Base-by-base conservation (phyloP, 169 alveolate genomes). In the Plasmodium chabaudi region DNA sequence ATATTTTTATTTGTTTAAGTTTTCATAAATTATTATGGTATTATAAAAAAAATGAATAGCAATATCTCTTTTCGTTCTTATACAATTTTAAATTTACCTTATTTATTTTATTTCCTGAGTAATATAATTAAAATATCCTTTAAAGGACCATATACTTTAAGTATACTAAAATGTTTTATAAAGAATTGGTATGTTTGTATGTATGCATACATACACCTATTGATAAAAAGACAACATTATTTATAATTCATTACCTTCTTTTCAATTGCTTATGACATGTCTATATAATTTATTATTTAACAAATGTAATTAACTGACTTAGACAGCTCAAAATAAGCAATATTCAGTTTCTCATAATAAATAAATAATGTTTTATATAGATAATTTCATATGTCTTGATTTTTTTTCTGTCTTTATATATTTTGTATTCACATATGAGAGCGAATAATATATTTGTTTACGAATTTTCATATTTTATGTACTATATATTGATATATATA, bases 111-210 rank as follows among this genome's bases (percentile, higher is more conserved):
- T 65, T 61, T 55, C 56, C 19, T 65, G 67, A 61, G 13, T 39
- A 74, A 74, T 46, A 74, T 47, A 74, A 61, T 9, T 61, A 74
- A 7, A 17, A 47, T 60, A 25, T 23, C 64, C 46, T 25, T 13
- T 57, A 57, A 27, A 72, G 61, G 71, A 10, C 46, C 25, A 59
- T 53, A 25, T 12, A 23, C 49, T 42, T 57, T 23, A 63, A 19
- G 59, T 51, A 46, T 77, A 23, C 55, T 82, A 82, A 65, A 67
- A 82, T 82, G 90, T 51, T 51, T 19, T 82, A 65, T 56, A 60
- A 55, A 61, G 42, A 67, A 82, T 82, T 82, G 90, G 90, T 82
- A 82, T 82, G 57, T 49, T 46, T 23, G 49, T 19, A 60, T 61
- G 44, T 13, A 25, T 51, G 39, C 6, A 53, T 53, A n/a, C 46